Conservation (phyloP, 2,329 filamentous ascomycete species). For the Cordyceps cicadae region DNA sequence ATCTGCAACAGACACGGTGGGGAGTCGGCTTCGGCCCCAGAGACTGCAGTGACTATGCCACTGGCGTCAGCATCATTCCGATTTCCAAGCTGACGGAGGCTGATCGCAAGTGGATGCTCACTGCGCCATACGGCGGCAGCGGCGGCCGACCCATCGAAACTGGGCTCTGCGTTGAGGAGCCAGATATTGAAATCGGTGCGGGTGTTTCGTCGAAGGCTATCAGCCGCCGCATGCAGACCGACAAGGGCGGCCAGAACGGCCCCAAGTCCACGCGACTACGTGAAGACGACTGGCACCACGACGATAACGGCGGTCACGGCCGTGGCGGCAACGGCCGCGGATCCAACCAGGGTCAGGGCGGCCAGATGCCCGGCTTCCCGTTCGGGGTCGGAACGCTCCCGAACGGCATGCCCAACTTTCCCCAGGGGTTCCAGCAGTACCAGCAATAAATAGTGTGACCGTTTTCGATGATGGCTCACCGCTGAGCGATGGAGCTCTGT, state of each 20-base stretch:
- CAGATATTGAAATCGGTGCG: constrained; percentile 96
- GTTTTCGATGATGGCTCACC: neutral
- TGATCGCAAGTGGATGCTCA: constrained; percentile 94
- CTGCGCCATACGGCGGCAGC: constrained; percentile 85
- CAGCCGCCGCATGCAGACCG: constrained; percentile 60
- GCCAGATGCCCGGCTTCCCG: constrained; percentile 24
- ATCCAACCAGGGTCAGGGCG: constrained; percentile 15
- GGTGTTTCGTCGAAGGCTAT: constrained; percentile 92
- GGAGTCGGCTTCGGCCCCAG: constrained; percentile 94
- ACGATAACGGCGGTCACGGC: constrained; percentile 14
- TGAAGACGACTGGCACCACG: constrained; percentile 24
- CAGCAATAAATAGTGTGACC: constrained; percentile 17
- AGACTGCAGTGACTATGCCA: constrained; percentile 93
- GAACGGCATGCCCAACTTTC: constrained; percentile 36
- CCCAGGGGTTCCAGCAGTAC: constrained; percentile 29
- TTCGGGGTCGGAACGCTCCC: constrained; percentile 26
- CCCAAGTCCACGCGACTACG: constrained; percentile 52
- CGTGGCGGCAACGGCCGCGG: constrained; percentile 20
- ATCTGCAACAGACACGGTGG: constrained; percentile 69
- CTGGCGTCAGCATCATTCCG: constrained; percentile 86
- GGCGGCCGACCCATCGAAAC: constrained; percentile 72
- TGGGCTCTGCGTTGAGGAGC: constrained; percentile 89
- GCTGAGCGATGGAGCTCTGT: neutral
- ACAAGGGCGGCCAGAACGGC: constrained; percentile 56
- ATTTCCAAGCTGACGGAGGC: constrained; percentile 90